phyloP scores from a whole-genome alignment of 768 basidiomycete species.

The Tricholoma saponaceum region DNA sequence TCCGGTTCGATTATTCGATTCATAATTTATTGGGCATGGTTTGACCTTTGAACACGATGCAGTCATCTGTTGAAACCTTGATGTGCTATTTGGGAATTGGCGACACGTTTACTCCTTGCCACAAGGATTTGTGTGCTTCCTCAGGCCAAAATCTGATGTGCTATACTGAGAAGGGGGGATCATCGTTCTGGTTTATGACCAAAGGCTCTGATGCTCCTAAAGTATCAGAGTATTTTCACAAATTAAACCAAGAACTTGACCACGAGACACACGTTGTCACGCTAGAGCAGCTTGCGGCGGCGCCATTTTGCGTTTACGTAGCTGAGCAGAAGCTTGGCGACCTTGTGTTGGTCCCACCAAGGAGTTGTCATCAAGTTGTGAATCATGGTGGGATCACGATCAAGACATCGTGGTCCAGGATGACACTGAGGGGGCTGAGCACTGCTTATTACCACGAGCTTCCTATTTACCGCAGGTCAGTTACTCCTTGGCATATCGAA shows the following conservation, averaged over 20 bases:
- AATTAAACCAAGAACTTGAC: conserved; percentile 58
- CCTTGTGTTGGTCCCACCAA: conserved; percentile 74
- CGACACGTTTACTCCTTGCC: conserved; percentile 80
- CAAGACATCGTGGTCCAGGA: conserved; percentile 85
- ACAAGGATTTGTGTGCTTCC: conserved; percentile 82
- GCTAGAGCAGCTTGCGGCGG: conserved; percentile 56
- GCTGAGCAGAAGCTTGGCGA: conserved; percentile 74
- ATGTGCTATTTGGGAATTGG: conserved; percentile 85
- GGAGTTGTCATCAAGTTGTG: conserved; percentile 81
- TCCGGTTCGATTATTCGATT: conserved; percentile 33
- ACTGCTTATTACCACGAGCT: conserved; percentile 69
- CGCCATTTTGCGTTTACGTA: conserved; percentile 68
- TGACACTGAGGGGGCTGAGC: conserved; percentile 61
- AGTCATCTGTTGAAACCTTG: conserved; percentile 69
- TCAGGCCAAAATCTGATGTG: conserved; percentile 88
- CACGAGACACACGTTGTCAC: conserved; percentile 67
- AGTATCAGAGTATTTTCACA: conserved; percentile 57
- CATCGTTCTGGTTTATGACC: conserved; percentile 89
- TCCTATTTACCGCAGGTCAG: conserved; percentile 74
- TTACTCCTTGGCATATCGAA: not conserved
- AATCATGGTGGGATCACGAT: conserved; percentile 78
- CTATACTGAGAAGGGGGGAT: conserved; percentile 66
- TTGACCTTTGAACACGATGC: conserved; percentile 1
- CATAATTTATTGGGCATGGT: not conserved
- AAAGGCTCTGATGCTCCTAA: conserved; percentile 48